Conservation (phyloP, 139 green algal species). For the Volvox africanus region DNA sequence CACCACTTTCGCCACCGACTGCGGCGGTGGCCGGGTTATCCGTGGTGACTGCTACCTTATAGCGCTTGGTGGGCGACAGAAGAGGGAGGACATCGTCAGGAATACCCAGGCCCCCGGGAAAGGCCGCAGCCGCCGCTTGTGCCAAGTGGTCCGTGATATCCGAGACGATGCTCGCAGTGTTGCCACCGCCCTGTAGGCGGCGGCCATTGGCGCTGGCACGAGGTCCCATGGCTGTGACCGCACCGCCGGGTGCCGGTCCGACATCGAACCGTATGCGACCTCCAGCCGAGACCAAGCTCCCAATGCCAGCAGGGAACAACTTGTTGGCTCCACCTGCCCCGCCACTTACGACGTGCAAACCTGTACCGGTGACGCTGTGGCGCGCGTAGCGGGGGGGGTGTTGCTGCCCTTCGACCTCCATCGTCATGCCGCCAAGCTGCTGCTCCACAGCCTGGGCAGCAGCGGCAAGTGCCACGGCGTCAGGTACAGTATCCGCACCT, state of each 20-base stretch:
- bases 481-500: not conserved
- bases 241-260: not conserved
- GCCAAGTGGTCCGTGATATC: too few relatives aligned
- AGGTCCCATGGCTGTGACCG: too few relatives aligned
- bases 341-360: not conserved
- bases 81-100: not conserved
- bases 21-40: not conserved
- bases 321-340: not conserved
- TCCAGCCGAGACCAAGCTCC: not conserved
- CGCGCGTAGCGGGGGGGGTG: not conserved
- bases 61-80: conserved; percentile 36
- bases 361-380: not conserved
- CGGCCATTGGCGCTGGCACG: not conserved
- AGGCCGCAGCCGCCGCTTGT: not conserved
- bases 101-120: not conserved
- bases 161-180: too few relatives aligned
- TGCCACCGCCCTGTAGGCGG: not conserved
- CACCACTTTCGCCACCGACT: too few relatives aligned
- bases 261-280: not conserved
- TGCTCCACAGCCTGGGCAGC: not conserved
- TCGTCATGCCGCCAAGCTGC: not conserved
- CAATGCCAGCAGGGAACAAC: not conserved
- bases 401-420: not conserved
- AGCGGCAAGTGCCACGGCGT: not conserved
- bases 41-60: not conserved